Base-by-base conservation (phyloP, 805 yeast species). In the Jamesozyma piceae region DNA sequence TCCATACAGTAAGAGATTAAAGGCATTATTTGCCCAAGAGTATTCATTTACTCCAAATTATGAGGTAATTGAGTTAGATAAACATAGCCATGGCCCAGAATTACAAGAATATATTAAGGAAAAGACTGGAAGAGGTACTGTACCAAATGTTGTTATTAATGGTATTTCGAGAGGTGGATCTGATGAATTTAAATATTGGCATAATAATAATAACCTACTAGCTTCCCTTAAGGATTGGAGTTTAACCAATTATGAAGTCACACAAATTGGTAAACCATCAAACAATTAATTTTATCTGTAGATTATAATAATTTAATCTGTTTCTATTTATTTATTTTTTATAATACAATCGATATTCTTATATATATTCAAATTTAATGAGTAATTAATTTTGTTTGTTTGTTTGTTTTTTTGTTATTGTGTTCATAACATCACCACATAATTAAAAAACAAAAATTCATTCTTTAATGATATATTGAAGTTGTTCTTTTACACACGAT, bases 131-230 rank as follows among this genome's bases (percentile, higher is more conserved):
- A 77, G 96, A 52, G 65, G 65, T 24, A 90, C 97, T 0, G 98
- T 92, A 13, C 98, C 98, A 21, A 92, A 92, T 58, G 74, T 92
- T 18, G 69, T 86, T 42, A 74, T 90, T 42, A 82, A 79, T 43
- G 82, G 83, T 8, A 60, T 73, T 21, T 80, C 90, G 38, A 73
- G 83, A 50, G 98, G 98, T 32, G 98, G 98, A 2, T 77, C 77
- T 33, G 96, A 87, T 60, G 97, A 89, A 43, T 76, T 92, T 60
- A 68, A 62, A 21, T 69, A 65, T 28, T 65, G 86, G 44, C 88
- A 85, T 54, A 67, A 70, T 18, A 65, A 70, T 1, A 81, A 79
- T 26, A 65, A 63, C 39, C 69, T 90, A 43, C 66, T 74, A 24
- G 65, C 66, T 1, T 62, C 62, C 41, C 67, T 88, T 54, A 66